Evolutionary conservation across 2,329 filamentous ascomycete species (phyloP), one percentile per base, ranked within the genome.

Genomic region (Penicillium sp.): DNA sequence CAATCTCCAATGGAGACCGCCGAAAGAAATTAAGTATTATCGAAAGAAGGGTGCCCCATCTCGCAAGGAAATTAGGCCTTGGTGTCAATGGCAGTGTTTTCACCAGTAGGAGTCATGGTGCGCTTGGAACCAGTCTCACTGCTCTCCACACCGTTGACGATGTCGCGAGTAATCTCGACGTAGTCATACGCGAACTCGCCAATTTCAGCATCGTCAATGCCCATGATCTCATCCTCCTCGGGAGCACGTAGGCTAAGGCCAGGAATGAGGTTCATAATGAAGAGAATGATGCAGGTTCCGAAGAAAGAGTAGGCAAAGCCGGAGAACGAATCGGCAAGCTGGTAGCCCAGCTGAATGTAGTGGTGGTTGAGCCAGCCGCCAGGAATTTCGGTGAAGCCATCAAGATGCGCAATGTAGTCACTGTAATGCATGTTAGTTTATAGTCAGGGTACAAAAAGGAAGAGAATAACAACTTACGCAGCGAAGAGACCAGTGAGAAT

Each of bases 101-200:
- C 54, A 1, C 44, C 51, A 5, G 54, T 53, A 3, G 62, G 62
- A 11, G 63, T 63, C 34, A 58, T 48, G 20, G 59, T 63, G 39
- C 63, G 63, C 53, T 64, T 65, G 22, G 63, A 66, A 27, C 51
- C 47, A 24, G 42, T 46, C 13, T 65, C 63, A 11, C 54, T 52
- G 28, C 43, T 38, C 36, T 67, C 61, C 11, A 68, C 62, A 11
- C 69, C 66, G 36, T 74, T 72, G 45, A 77, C 72, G 39, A 89
- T 80, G 58, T 90, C 85, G 52, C 87, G 77, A 16, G 80, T 85
- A 55, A 93, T 75, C 75, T 94, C 89, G 55, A 95, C 87, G 60
- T 94, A 95, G 69, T 95, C 89, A 67, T 95, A 95, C n/a, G 88
- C 89, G 66, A 93, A 95, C 73, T 95, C 89, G 66, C 89, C 89